Evolutionary conservation across 108 stramenopile species (phyloP).

Genomic region (Schizochytrium sp.): DNA sequence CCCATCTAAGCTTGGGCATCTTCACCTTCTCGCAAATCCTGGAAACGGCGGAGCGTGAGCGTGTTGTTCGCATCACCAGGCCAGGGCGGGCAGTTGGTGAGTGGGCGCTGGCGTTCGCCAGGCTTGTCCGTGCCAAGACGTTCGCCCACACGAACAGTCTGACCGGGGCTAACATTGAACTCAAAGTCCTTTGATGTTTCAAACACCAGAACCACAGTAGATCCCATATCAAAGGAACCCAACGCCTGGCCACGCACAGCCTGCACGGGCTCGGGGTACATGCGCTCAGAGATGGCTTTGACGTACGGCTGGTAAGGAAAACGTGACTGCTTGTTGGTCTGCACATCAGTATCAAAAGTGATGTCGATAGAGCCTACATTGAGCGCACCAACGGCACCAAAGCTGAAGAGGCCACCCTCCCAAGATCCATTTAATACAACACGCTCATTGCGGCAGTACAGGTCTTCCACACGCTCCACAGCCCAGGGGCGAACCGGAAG

Average conservation of each 20-base stretch:
- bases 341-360: conserved; percentile 16
- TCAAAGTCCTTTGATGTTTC: neutral
- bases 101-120: neutral
- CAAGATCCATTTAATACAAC: conserved; percentile 40
- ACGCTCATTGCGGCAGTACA: conserved; percentile 59
- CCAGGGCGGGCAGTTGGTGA: conserved; percentile 36
- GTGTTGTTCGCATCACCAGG: conserved; percentile 16
- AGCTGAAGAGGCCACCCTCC: conserved; percentile 51
- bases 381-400: conserved; percentile 58
- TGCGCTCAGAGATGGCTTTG: conserved; percentile 34
- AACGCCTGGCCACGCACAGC: conserved; percentile 57
- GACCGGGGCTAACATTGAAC: conserved; percentile 16
- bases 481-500: conserved; percentile 51
- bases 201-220: conserved; percentile 40
- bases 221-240: conserved; percentile 20
- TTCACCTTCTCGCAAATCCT: neutral
- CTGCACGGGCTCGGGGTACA: neutral
- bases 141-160: conserved; percentile 55
- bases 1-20: neutral
- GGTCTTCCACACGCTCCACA: conserved; percentile 5
- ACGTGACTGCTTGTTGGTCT: conserved; percentile 29
- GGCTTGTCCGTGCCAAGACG: conserved; percentile 41
- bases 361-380: conserved; percentile 56
- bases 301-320: conserved; percentile 44
- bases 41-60: neutral